These are phyloP conservation scores for Claviceps capensis DNA, from an alignment of 2,329 filamentous ascomycete genomes.

Conservation along the genomic window DNA sequence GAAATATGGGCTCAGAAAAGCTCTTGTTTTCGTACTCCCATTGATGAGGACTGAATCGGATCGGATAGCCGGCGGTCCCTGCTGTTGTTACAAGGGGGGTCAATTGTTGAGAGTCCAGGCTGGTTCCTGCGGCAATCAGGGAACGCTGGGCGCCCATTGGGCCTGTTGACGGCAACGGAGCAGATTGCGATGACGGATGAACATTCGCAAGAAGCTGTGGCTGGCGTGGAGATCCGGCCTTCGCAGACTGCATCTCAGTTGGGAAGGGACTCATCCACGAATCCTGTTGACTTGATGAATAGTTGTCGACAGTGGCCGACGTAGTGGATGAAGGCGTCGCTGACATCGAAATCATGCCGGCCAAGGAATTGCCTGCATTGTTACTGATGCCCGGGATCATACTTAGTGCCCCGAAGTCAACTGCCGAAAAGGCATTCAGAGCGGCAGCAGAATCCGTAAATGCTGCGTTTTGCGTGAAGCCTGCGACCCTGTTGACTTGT, in stretches of 20 bases:
- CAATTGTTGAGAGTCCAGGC: conserved; percentile 4
- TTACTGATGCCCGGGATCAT: conserved; percentile 32
- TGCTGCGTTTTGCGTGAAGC: conserved; percentile 31
- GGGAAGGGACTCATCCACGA: conserved; percentile 23
- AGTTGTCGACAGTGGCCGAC: conserved; percentile 16
- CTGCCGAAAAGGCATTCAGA: conserved; percentile 27
- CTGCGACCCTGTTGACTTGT: conserved; percentile 39
- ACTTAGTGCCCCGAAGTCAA: conserved; percentile 29
- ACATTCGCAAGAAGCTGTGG: conserved; percentile 18
- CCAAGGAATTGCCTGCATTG: conserved; percentile 5
- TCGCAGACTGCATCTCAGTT: conserved; percentile 12
- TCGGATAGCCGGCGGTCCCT: conserved; percentile 14
- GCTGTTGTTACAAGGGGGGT: conserved; percentile 2
- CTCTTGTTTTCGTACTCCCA: conserved; percentile 33
- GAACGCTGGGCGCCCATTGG: conserved; percentile 8
- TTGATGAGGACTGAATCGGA: conserved; percentile 36
- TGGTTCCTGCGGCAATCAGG: conserved; percentile 1
- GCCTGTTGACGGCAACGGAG: conserved; percentile 16
- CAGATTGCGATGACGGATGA: conserved; percentile 16
- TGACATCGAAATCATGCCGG: conserved; percentile 20
- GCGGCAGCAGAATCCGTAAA: conserved; percentile 26
- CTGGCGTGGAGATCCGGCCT: conserved; percentile 11
- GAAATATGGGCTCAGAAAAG: conserved; percentile 32
- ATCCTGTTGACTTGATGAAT: conserved; percentile 21
- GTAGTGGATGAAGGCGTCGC: conserved; percentile 15